Conservation (phyloP, 2,329 filamentous ascomycete species). For the Fusarium succisae region DNA sequence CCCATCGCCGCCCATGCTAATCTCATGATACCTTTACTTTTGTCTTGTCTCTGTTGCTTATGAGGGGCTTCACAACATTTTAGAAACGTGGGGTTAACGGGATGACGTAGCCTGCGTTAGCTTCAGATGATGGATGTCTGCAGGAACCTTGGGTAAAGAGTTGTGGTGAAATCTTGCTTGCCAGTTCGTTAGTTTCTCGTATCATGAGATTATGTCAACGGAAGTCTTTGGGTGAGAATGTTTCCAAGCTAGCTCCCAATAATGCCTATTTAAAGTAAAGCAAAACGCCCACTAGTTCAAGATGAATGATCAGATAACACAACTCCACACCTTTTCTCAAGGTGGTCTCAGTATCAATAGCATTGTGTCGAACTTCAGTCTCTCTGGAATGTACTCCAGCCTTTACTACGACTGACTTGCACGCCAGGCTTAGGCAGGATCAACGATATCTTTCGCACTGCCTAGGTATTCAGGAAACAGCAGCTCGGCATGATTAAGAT, state of each 20-base stretch:
- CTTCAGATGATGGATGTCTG: neutral
- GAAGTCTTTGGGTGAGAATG: neutral
- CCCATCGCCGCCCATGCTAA: neutral
- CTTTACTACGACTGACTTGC: neutral
- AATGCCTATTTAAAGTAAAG: neutral
- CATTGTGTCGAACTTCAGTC: neutral
- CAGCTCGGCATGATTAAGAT: too few relatives aligned
- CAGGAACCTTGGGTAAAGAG: neutral
- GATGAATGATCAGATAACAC: neutral
- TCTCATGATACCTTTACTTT: slow-evolving; percentile 28
- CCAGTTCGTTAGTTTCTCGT: neutral
- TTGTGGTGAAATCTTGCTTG: neutral
- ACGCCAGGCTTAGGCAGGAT: neutral
- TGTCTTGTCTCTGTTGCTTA: neutral
- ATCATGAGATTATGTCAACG: neutral
- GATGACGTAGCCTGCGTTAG: slow-evolving; percentile 29
- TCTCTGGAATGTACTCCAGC: neutral
- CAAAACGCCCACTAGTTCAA: neutral
- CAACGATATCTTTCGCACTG: neutral
- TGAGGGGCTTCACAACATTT: neutral
- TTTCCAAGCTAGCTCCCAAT: neutral
- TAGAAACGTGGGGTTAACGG: neutral
- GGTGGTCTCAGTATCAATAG: neutral
- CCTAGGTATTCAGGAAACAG: neutral
- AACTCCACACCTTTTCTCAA: neutral